Base-by-base conservation (phyloP, 75 land plant species). In the Ceratopteris richardii region DNA sequence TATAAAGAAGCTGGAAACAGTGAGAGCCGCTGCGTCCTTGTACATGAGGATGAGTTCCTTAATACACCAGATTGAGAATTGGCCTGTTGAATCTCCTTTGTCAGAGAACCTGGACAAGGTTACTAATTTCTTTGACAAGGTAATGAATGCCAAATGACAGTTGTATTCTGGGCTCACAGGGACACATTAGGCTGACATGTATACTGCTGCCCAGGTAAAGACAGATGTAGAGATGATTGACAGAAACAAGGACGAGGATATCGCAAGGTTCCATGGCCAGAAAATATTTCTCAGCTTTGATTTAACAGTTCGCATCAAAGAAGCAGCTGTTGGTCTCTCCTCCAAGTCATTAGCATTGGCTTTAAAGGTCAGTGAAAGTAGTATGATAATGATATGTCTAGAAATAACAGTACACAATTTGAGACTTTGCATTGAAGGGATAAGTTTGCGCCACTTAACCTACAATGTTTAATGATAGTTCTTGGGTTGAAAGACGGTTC, bases 231-330 rank as follows among this genome's bases (percentile, higher is more conserved):
- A 84, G 54, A 57, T 52, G 28, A 20, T 81, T 23, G 87, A 84
- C 22, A 31, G 87, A 14, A 78, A 63, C 30, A 84, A 84, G 62
- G 87, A 84, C 62, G 84, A 84, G 65, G 87, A 84, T 24, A 29
- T 56, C 11, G 73, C 72, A 62, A 51, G 56, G 51, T 77, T 84
- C 36, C 46, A 74, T 54, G 61, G 58, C 23, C 78, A 84, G 11
- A 71, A 71, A 10, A 84, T 84, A 58, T 30, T 42, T 25, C 81
- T 84, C 27, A 80, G 81, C 64, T 81, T 80, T 56, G 44, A 46
- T 29, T 44, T 74, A 36, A 56, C 81, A 5, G 29, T 57, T n/a
- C 54, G 64, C 1, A 77, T 84, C 57, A 84, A 84, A 47, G 87
- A 84, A 71, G 25, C 69, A 12, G 74, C 77, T 72, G 87, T 84